These are phyloP conservation scores for Schrenkiella parvula DNA, from an alignment of 345 rosid species.

Conservation along the genomic window DNA sequence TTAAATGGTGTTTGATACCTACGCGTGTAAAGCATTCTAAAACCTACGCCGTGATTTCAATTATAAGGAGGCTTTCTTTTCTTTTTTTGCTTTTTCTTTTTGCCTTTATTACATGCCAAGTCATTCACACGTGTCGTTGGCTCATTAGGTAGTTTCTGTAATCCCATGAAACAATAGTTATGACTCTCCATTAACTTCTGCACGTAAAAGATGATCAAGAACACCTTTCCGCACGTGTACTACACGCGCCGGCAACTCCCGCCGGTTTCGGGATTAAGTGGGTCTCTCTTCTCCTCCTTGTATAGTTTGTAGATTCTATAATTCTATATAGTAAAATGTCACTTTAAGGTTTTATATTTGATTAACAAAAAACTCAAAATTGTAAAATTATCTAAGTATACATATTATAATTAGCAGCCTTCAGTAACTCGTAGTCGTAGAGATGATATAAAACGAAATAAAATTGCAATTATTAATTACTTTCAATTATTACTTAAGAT, in stretches of 20 bases:
- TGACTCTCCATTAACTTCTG: constrained; percentile 11
- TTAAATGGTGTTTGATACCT: background rate
- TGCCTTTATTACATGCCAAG: constrained; percentile 14
- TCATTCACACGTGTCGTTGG: constrained; percentile 16
- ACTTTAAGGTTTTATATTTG: background rate
- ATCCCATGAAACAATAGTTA: constrained; percentile 10
- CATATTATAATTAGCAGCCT: background rate
- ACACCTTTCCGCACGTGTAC: constrained; percentile 11
- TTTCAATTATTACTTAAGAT: background rate
- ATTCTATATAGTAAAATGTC: background rate
- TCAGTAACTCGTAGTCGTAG: background rate
- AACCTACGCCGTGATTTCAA: constrained; percentile 34
- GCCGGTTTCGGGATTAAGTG: background rate
- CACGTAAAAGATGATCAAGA: constrained; percentile 6
- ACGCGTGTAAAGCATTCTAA: constrained; percentile 21
- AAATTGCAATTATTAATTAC: background rate
- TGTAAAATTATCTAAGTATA: too few species aligned
- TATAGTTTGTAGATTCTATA: background rate
- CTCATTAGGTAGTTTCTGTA: background rate
- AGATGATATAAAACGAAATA: background rate
- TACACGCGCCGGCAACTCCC: constrained; percentile 6
- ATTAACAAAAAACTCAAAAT: background rate
- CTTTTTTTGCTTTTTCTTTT: background rate
- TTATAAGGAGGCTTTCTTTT: background rate
- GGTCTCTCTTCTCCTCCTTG: background rate